These are phyloP conservation scores for Phytophthora colocasiae DNA, from an alignment of 352 stramenopile species.

Conservation along the genomic window DNA sequence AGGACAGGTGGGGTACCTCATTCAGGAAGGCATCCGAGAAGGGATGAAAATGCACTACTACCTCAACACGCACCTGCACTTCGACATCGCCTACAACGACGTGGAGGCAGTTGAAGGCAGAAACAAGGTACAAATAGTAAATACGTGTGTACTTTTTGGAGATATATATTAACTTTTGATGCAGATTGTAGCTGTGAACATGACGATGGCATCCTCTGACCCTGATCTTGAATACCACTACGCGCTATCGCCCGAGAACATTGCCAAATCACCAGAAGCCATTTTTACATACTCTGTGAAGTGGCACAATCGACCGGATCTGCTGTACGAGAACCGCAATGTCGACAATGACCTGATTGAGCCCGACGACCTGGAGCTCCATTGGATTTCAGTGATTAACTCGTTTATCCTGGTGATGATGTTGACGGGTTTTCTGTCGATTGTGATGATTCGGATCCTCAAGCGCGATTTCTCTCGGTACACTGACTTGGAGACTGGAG, in stretches of 20 bases:
- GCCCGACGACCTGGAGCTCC: constrained; percentile 88
- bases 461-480: constrained; percentile 99
- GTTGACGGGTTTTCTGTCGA: constrained; percentile 96
- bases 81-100: constrained; percentile 95
- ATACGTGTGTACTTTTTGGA: too few species aligned
- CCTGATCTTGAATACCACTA: constrained; percentile 69
- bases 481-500: constrained; percentile 93
- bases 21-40: constrained; percentile 58
- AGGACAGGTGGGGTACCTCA: constrained; percentile 94
- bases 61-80: constrained; percentile 97
- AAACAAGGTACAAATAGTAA: constrained; percentile 52
- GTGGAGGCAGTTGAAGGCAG: constrained; percentile 86
- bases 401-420: constrained; percentile 98
- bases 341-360: constrained; percentile 59
- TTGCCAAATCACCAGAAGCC: constrained; percentile 49
- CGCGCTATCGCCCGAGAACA: constrained; percentile 53
- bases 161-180: neutral
- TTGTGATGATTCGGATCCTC: constrained; percentile 97
- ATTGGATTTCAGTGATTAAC: constrained; percentile 99
- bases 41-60: constrained; percentile 87
- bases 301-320: constrained; percentile 91
- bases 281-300: constrained; percentile 97
- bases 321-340: constrained; percentile 92
- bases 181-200: constrained; percentile 77
- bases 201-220: constrained; percentile 67